Conservation (phyloP, 768 basidiomycete species). For the Mycena floridula region DNA sequence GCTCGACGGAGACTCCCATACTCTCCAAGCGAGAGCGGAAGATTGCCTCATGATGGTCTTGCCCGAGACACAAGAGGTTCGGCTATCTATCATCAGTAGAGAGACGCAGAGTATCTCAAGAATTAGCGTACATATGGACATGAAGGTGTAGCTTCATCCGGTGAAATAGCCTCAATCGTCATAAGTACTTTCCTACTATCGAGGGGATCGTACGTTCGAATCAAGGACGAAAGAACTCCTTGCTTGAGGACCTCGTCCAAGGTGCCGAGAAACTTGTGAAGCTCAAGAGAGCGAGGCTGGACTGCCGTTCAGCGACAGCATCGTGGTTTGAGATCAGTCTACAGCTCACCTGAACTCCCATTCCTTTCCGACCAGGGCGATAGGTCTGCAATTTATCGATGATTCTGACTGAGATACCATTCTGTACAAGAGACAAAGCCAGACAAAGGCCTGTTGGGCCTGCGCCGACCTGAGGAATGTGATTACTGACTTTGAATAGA, state of each 20-base stretch:
- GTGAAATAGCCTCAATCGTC: neutral
- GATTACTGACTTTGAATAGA: neutral
- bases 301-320: neutral
- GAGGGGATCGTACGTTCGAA: conserved; percentile 8
- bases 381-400: conserved; percentile 18
- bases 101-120: no score
- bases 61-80: conserved; percentile 16
- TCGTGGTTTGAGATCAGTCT: neutral
- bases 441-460: conserved; percentile 19
- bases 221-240: neutral
- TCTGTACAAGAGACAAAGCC: conserved; percentile 22
- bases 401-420: conserved; percentile 26
- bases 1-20: conserved; percentile 24
- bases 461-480: conserved; percentile 1
- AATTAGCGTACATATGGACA: conserved; percentile 12
- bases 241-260: conserved; percentile 9
- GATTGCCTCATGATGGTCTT: conserved; percentile 22
- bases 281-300: conserved; percentile 20
- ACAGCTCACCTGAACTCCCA: conserved; percentile 19
- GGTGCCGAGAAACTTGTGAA: conserved; percentile 18
- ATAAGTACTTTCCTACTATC: conserved; percentile 5
- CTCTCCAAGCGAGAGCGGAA: conserved; percentile 22
- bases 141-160: conserved; percentile 10
- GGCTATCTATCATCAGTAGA: conserved; percentile 10
- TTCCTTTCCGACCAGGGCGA: conserved; percentile 18